Evolutionary conservation across 257 asterid species (phyloP).

Genomic region (Linderniella brevidens): DNA sequence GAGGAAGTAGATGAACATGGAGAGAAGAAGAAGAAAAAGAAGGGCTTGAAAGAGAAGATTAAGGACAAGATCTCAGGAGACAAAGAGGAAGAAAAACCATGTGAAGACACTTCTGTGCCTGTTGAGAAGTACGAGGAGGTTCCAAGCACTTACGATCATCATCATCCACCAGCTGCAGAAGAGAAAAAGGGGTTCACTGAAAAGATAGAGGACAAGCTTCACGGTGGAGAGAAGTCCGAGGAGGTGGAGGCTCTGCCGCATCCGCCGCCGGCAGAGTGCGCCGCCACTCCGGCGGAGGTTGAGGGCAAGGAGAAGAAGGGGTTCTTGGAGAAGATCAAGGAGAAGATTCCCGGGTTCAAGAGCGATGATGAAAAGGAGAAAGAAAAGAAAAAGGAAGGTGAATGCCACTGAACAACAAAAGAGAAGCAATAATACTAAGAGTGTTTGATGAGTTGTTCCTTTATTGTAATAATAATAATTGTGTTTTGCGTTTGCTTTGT

Average conservation of each 20-base stretch:
- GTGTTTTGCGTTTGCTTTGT: neutral
- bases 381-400: slow-evolving; percentile 26
- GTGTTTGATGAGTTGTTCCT: too few species aligned
- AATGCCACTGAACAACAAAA: slow-evolving; percentile 13
- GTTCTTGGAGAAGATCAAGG: slow-evolving; percentile 82
- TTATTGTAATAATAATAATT: too few species aligned
- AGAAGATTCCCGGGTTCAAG: slow-evolving; percentile 77
- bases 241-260: slow-evolving; percentile 20
- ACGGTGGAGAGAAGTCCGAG: slow-evolving; percentile 55
- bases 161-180: slow-evolving; percentile 80
- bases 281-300: slow-evolving; percentile 10
- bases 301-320: slow-evolving; percentile 62
- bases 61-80: slow-evolving; percentile 33
- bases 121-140: slow-evolving; percentile 28
- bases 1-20: slow-evolving; percentile 43
- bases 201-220: too few species aligned
- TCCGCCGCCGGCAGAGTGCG: slow-evolving; percentile 16
- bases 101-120: neutral
- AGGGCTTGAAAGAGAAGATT: slow-evolving; percentile 49
- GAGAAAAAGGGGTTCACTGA: too few species aligned
- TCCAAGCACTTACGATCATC: slow-evolving; percentile 32
- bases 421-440: too few species aligned
- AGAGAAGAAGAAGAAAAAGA: slow-evolving; percentile 65
- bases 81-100: slow-evolving; percentile 21
- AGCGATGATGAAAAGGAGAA: slow-evolving; percentile 51